Evolutionary conservation across 2,329 filamentous ascomycete genomes (phyloP).

Genomic region (Ophidiomyces ophidiicola): DNA sequence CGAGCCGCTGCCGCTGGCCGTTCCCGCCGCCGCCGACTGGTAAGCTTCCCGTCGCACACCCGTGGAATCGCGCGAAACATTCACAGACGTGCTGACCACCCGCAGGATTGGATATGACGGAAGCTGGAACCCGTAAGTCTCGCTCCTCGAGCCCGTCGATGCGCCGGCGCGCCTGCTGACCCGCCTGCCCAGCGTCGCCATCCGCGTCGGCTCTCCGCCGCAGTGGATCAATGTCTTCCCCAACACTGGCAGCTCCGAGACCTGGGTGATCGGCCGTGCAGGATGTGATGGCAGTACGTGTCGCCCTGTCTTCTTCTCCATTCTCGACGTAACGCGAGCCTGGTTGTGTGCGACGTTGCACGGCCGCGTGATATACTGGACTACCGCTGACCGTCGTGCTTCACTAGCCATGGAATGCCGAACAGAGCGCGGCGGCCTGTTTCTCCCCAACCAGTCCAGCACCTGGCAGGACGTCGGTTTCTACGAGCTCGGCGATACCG

Average conservation of each 20-base stretch:
- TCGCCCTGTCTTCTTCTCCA: not conserved
- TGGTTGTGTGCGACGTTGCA: not conserved
- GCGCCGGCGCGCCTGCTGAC: too few species aligned
- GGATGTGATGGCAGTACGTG: slow-evolving; percentile 22
- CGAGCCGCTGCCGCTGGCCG: slow-evolving; percentile 8
- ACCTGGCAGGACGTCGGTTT: slow-evolving; percentile 22
- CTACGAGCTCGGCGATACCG: slow-evolving; percentile 20
- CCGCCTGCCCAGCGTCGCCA: slow-evolving; percentile 14
- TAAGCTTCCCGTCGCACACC: slow-evolving; percentile 9
- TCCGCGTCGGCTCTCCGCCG: slow-evolving; percentile 22
- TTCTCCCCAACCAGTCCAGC: slow-evolving; percentile 23
- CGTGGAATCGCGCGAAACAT: not conserved
- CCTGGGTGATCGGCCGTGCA: slow-evolving; percentile 21
- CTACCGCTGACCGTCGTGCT: not conserved
- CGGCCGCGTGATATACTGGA: not conserved
- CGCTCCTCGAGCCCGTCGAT: not conserved
- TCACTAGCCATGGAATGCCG: slow-evolving; percentile 17
- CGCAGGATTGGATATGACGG: slow-evolving; percentile 20
- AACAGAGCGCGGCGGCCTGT: slow-evolving; percentile 22
- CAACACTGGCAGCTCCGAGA: slow-evolving; percentile 22
- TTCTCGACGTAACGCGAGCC: not conserved
- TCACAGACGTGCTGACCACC: not conserved
- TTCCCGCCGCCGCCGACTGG: slow-evolving; percentile 11
- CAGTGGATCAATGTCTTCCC: slow-evolving; percentile 24
- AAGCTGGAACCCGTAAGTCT: slow-evolving; percentile 19